Percentiles rank a stretch among this genome's conserved stretches.
These are phyloP conservation scores for Musa itinerans DNA, from an alignment of 176 grass and related monocot species.

Conservation along the genomic window DNA sequence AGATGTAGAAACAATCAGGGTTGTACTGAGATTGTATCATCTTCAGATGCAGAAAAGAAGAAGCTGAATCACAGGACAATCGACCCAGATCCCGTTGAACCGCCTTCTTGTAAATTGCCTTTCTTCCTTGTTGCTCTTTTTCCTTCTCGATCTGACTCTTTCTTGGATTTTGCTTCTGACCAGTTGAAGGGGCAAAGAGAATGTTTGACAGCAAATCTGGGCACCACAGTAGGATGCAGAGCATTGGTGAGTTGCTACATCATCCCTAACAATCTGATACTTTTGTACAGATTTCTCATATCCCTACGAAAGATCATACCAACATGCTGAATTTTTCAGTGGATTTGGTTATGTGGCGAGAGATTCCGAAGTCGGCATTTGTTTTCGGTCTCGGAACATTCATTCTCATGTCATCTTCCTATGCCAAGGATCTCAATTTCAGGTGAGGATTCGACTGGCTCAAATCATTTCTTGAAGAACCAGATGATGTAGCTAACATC, in stretches of 20 bases:
- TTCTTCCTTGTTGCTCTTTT: background rate
- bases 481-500: background rate
- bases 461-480: background rate
- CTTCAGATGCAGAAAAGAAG: background rate
- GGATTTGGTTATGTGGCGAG: slow-evolving; percentile 97
- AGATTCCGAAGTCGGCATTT: slow-evolving; percentile 81
- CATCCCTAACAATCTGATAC: background rate
- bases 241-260: slow-evolving; percentile 48
- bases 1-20: too few relatives aligned
- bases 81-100: background rate
- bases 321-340: slow-evolving; percentile 34
- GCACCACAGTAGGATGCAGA: slow-evolving; percentile 62
- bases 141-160: background rate
- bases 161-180: background rate
- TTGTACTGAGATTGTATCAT: slow-evolving; percentile 14
- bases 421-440: slow-evolving; percentile 84
- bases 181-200: slow-evolving; percentile 15
- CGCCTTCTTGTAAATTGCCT: background rate
- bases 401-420: slow-evolving; percentile 77
- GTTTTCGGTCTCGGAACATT: slow-evolving; percentile 94
- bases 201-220: slow-evolving; percentile 24
- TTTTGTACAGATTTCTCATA: background rate
- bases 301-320: background rate
- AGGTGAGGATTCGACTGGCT: slow-evolving; percentile 29
- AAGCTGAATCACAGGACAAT: background rate